phyloP scores from a whole-genome alignment of 208 protist genomes.

The Crithidia mellificae region DNA sequence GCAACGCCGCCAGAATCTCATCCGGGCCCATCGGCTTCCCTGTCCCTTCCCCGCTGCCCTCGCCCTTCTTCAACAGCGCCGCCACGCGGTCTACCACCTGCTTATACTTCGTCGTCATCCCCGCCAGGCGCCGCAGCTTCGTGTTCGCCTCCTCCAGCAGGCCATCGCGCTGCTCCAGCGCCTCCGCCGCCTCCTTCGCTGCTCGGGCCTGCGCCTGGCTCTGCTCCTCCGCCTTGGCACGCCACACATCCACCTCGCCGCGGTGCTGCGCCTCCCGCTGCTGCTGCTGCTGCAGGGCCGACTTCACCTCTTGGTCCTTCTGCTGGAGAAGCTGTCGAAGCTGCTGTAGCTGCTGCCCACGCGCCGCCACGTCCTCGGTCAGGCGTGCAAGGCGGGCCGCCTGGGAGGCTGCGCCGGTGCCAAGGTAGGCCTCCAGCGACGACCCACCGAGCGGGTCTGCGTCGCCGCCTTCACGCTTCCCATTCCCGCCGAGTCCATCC shows the following conservation, averaged over 20 bases:
- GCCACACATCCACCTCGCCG: slow-evolving; percentile 46
- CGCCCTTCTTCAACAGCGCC: slow-evolving; percentile 15
- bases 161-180: slow-evolving; percentile 41
- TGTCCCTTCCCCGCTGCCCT: neutral
- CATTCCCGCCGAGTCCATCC: too few relatives aligned
- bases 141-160: slow-evolving; percentile 50
- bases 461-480: too few relatives aligned
- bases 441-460: too few relatives aligned
- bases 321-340: slow-evolving; percentile 64
- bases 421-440: slow-evolving; percentile 16
- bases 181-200: slow-evolving; percentile 30
- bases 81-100: slow-evolving; percentile 34
- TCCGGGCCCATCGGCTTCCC: slow-evolving; percentile 35
- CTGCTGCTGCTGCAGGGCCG: slow-evolving; percentile 47
- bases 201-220: slow-evolving; percentile 42
- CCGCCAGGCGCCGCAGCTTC: slow-evolving; percentile 57
- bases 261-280: slow-evolving; percentile 44
- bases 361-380: slow-evolving; percentile 31
- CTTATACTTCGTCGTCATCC: slow-evolving; percentile 51
- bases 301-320: slow-evolving; percentile 60
- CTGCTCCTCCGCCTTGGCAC: slow-evolving; percentile 56
- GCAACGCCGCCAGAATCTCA: slow-evolving; percentile 40
- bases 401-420: slow-evolving; percentile 27
- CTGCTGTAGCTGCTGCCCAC: slow-evolving; percentile 39
- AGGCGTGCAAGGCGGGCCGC: slow-evolving; percentile 32